Evolutionary conservation across 352 stramenopile species (phyloP), one percentile per base, ranked within the genome.

Genomic region (Phytophthora foliorum): DNA sequence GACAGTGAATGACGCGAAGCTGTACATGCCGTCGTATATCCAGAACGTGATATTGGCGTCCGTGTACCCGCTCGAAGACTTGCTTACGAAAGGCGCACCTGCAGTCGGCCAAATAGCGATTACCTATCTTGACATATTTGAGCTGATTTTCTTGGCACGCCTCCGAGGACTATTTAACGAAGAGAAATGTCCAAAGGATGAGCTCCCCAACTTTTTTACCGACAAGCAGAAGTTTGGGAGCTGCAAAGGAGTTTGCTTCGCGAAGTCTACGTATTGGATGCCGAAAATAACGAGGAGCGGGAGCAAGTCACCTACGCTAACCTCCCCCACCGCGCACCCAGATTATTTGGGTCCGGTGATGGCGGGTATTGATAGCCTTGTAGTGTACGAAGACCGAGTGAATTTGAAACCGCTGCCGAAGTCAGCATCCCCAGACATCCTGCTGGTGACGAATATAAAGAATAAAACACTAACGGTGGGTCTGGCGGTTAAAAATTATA

Each of bases 21-120:
- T 59, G 38, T 50, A 41, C 6, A 42, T 51, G 53, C 36, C 53
- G 36, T 21, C 53, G 4, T 32, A 27, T 41, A 41, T 41, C 22
- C 22, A 42, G 13, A 9, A 19, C 3, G 10, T 27, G 36, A 19
- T 60, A 39, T 41, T 60, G 39, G 24, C 22, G n/a, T 39, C 34
- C 11, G 11, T 39, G 7, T 39, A 39, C 34, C 11, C 11, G 11
- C 2, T 39, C 6, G 11, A 39, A 39, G 34, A 39, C 7, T 9
- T 39, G 34, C 34, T 39, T 39, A 16, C 6, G 34, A 39, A 39
- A 39, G 6, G 6, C 34, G 6, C 34, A 17, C 4, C 34, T 39
- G 7, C 34, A 39, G 14, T 39, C 11, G 11, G 34, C 7, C 34
- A 16, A 39, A 10, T 39, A 39, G 2, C 34, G 11, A 11, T 39